Percentiles rank a stretch among this genome's conserved stretches.
phyloP scores from a whole-genome alignment of 2,329 filamentous ascomycete species.

The Aspergillus tanneri region DNA sequence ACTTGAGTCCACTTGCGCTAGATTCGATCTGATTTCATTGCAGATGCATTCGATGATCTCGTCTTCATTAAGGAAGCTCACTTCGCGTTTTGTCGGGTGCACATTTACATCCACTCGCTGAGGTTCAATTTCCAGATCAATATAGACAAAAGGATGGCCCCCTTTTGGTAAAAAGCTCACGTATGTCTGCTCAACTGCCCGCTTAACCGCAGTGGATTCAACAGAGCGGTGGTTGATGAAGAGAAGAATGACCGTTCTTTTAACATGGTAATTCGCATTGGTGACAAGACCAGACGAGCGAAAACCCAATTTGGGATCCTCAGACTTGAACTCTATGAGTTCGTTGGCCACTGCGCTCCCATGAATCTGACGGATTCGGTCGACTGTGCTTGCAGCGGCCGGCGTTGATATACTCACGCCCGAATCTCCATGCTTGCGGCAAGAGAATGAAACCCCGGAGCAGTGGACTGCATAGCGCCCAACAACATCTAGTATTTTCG shows the following conservation, averaged over 20 bases:
- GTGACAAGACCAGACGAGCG: slow-evolving; percentile 77
- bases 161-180: slow-evolving; percentile 84
- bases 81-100: slow-evolving; percentile 93
- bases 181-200: slow-evolving; percentile 88
- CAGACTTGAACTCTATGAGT: slow-evolving; percentile 70
- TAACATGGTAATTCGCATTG: slow-evolving; percentile 92
- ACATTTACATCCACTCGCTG: slow-evolving; percentile 94
- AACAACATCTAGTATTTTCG: slow-evolving; percentile 94
- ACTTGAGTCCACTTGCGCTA: slow-evolving; percentile 88
- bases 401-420: slow-evolving; percentile 79
- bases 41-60: slow-evolving; percentile 89
- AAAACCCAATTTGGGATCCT: slow-evolving; percentile 79
- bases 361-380: slow-evolving; percentile 88
- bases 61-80: slow-evolving; percentile 96
- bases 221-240: slow-evolving; percentile 98
- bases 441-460: slow-evolving; percentile 85
- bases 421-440: slow-evolving; percentile 92
- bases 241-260: slow-evolving; percentile 79
- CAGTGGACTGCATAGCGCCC: slow-evolving; percentile 93
- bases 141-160: slow-evolving; percentile 88
- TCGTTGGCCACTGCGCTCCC: slow-evolving; percentile 83
- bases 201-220: slow-evolving; percentile 83
- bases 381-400: slow-evolving; percentile 67
- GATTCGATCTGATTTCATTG: slow-evolving; percentile 70
- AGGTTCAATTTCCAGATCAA: slow-evolving; percentile 90